Percentiles rank a stretch among this genome's conserved stretches.
phyloP scores from a whole-genome alignment of 2,329 filamentous ascomycete genomes.

The Xylariaceae sp. region DNA sequence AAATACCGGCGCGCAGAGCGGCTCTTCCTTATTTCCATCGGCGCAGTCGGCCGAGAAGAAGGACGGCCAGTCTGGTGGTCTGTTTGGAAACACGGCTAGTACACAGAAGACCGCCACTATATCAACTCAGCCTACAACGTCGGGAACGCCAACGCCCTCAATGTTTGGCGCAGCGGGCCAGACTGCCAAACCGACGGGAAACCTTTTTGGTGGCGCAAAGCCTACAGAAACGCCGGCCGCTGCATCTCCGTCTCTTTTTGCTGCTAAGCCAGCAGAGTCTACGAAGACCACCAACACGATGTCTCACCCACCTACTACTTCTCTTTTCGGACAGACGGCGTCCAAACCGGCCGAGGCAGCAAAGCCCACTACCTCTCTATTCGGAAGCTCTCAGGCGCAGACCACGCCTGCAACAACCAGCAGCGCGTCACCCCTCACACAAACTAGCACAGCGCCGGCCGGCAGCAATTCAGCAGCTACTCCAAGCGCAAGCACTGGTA shows the following conservation, averaged over 20 bases:
- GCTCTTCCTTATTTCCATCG: conserved; percentile 37
- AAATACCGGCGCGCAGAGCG: conserved; percentile 18
- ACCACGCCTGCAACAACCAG: conserved; percentile 17
- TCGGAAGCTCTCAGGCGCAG: conserved; percentile 18
- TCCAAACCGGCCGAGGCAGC: conserved; percentile 25
- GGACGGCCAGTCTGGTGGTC: conserved; percentile 15
- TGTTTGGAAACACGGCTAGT: conserved; percentile 20
- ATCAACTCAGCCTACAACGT: conserved; percentile 29
- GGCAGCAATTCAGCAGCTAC: conserved; percentile 17
- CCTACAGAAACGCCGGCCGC: conserved; percentile 22
- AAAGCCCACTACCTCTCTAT: conserved; percentile 24
- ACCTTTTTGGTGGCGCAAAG: conserved; percentile 25
- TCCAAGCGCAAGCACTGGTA: conserved; percentile 17
- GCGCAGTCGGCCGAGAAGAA: conserved; percentile 37
- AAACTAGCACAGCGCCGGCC: conserved; percentile 14
- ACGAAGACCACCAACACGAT: conserved; percentile 15
- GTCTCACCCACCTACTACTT: conserved; percentile 15
- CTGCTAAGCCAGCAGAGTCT: conserved; percentile 20
- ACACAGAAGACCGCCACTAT: conserved; percentile 21
- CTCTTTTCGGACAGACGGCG: conserved; percentile 18
- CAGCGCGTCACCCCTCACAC: conserved; percentile 22
- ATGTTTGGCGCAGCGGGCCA: conserved; percentile 20
- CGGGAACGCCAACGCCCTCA: conserved; percentile 22
- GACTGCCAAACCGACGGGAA: conserved; percentile 16
- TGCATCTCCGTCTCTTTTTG: conserved; percentile 19